Conservation (phyloP, 495 filamentous ascomycete species). For the Filosporella fistucella region DNA sequence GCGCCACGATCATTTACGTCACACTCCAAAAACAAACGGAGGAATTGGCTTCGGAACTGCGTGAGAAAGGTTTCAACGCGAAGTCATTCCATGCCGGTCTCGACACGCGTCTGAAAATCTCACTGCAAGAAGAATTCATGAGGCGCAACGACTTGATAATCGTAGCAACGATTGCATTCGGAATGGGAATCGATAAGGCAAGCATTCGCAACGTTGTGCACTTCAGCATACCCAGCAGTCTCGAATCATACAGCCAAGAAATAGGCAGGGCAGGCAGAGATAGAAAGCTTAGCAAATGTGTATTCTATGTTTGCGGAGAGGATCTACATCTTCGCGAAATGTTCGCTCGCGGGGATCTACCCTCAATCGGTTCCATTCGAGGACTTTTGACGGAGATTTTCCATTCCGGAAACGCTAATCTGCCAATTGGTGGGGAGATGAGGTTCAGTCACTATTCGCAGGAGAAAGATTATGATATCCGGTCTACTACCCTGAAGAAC, state of each 20-base stretch:
- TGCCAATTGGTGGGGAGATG: constrained; percentile 37
- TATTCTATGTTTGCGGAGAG: constrained; percentile 46
- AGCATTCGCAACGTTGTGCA: constrained; percentile 56
- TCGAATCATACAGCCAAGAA: constrained; percentile 58
- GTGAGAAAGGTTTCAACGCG: constrained; percentile 31
- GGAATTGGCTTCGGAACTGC: constrained; percentile 31
- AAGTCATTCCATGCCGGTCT: constrained; percentile 51
- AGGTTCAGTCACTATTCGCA: constrained; percentile 36
- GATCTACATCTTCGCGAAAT: constrained; percentile 49
- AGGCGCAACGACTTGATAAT: constrained; percentile 38
- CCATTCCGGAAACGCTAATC: constrained; percentile 11
- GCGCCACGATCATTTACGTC: constrained; percentile 53
- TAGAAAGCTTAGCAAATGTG: constrained; percentile 43
- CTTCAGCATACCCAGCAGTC: constrained; percentile 45
- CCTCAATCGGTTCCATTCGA: constrained; percentile 39
- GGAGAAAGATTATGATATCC: constrained; percentile 40
- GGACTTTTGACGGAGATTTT: constrained; percentile 44
- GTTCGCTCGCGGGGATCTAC: constrained; percentile 51
- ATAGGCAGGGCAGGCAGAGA: constrained; percentile 56
- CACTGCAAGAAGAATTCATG: constrained; percentile 52
- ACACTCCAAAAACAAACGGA: constrained; percentile 48
- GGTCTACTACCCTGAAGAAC: constrained; percentile 23
- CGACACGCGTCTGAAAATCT: constrained; percentile 31
- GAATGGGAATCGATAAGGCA: constrained; percentile 56
- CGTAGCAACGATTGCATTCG: constrained; percentile 57